phyloP scores from a whole-genome alignment of 345 rosid species.

The Acer yangbiense region DNA sequence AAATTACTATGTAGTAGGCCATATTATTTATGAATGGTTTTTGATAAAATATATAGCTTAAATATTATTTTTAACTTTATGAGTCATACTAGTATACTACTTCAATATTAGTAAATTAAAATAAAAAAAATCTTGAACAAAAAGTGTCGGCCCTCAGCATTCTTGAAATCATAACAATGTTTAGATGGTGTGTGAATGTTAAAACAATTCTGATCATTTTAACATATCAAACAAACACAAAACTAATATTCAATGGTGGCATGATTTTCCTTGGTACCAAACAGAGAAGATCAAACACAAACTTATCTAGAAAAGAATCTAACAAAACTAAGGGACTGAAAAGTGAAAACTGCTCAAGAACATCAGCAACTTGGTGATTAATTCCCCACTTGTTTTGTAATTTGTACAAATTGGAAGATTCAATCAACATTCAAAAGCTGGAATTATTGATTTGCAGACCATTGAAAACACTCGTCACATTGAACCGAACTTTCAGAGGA shows the following conservation, averaged over 20 bases:
- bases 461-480: conserved; percentile 33
- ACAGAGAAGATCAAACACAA: not conserved
- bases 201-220: not conserved
- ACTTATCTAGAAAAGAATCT: not conserved
- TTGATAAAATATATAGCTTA: no score
- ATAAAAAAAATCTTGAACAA: not conserved
- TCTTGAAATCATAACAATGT: not conserved
- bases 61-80: no score
- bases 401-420: not conserved
- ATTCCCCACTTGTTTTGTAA: no score
- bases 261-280: not conserved
- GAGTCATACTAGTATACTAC: no score
- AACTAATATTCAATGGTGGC: not conserved
- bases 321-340: not conserved
- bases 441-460: conserved; percentile 37
- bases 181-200: not conserved
- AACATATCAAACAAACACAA: not conserved
- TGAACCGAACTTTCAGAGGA: conserved; percentile 21
- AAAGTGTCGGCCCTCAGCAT: not conserved
- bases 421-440: conserved; percentile 10
- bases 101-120: no score
- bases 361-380: not conserved
- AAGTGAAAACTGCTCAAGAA: not conserved
- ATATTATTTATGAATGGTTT: no score
- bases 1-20: no score